These are phyloP conservation scores for Jamesozyma spencerorum DNA, from an alignment of 805 yeast genomes.

Conservation along the genomic window DNA sequence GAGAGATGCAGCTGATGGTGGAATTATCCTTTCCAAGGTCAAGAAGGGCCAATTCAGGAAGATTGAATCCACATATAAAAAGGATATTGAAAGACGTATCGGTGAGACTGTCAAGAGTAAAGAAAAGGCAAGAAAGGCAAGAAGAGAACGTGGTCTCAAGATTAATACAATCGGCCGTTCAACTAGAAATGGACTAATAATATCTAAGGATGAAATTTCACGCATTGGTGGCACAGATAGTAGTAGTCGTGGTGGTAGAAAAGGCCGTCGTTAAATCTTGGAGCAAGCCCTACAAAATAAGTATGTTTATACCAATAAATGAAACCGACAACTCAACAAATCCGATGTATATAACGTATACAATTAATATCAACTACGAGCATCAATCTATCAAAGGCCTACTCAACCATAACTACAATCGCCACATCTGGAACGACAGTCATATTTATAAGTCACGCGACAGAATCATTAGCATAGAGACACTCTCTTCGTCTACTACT, in stretches of 20 bases:
- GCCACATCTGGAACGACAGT: too few relatives aligned
- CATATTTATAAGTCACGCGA: too few relatives aligned
- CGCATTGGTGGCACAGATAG: conserved; percentile 9
- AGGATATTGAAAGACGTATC: conserved; percentile 33
- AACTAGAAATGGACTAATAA: conserved; percentile 69
- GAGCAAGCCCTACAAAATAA: too few relatives aligned
- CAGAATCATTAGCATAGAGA: too few relatives aligned
- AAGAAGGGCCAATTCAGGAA: conserved; percentile 59
- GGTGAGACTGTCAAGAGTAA: conserved; percentile 44
- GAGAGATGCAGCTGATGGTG: conserved; percentile 78
- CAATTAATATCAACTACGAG: too few relatives aligned
- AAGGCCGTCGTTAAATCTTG: background rate
- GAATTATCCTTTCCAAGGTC: conserved; percentile 70
- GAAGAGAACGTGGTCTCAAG: conserved; percentile 70
- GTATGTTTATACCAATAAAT: too few relatives aligned
- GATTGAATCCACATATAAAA: conserved; percentile 38
- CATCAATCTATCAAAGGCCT: too few relatives aligned
- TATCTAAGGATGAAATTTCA: conserved; percentile 58
- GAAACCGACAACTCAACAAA: too few relatives aligned
- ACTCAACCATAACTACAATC: too few relatives aligned
- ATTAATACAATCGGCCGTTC: conserved; percentile 67
- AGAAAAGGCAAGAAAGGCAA: conserved; percentile 33
- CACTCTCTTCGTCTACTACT: too few relatives aligned
- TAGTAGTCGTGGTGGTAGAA: background rate
- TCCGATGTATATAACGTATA: too few relatives aligned